Base-by-base conservation (phyloP, 495 filamentous ascomycete species). In the Lophiostoma macrostomum region DNA sequence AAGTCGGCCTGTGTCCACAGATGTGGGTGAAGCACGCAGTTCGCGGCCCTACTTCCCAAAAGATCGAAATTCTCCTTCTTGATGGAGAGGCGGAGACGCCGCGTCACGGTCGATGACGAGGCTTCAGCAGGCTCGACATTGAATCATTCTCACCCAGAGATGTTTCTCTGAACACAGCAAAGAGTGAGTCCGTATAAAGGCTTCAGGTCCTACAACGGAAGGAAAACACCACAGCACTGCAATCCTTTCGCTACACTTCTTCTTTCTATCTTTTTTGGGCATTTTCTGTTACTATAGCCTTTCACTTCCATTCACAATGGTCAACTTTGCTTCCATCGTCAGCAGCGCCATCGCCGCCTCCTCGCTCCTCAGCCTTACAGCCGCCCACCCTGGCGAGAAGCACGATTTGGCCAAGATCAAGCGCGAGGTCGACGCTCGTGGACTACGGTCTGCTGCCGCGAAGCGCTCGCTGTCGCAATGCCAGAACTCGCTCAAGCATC, bases 241-340 rank as follows among this genome's bases (percentile, higher is more conserved):
- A 8, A 36, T 24, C 34, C 29, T 50, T 38, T 6, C 6, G 20
- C 32, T 24, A 16, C 32, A 23, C 39, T 34, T 34, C 12, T 29
- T 24, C 22, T 38, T 38, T 32, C 28, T 13, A n/a, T 13, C 19
- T 42, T 2, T 37, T 20, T 16, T 52, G n/a, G 22, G 13, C 10
- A 14, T 30, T 22, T 40, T 23, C 27, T 18, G 18, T 18, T 34
- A 12, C 20, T 18, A 11, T 31, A 41, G 5, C 29, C 16, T 50
- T 27, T 40, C 35, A 32, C 14, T 22, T 28, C 27, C 13, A n/a
- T 3, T 45, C 39, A 44, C 19, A 22, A 50, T 53, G 50, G 39
- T 53, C 39, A 45, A 44, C 50, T 53, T 53, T 23, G 43, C n/a
- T 32, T 53, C 50, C 20, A 44, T 37, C 8, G n/a, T 53, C 40